Evolutionary conservation across 2,329 filamentous ascomycete species (phyloP).

Genomic region (Gliomastix tumulicola): DNA sequence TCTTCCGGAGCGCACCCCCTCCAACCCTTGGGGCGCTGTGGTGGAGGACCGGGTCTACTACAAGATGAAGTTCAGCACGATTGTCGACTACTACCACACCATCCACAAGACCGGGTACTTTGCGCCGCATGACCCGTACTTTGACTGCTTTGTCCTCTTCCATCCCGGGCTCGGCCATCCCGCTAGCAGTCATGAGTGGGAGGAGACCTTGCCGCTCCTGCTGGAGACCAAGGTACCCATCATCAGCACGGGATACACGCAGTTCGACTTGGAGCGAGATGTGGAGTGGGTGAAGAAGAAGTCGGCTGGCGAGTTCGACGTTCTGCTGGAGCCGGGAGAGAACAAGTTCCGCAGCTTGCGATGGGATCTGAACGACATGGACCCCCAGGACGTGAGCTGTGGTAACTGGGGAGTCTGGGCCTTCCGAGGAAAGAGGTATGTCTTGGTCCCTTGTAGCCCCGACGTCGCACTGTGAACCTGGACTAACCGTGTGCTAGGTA

Average conservation of each 20-base stretch:
- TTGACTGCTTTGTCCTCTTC: slow-evolving; percentile 95
- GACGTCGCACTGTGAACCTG: too few species aligned
- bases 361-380: slow-evolving; percentile 95
- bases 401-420: slow-evolving; percentile 98
- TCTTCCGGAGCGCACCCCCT: slow-evolving; percentile 73
- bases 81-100: slow-evolving; percentile 97
- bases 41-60: slow-evolving; percentile 85
- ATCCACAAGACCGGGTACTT: slow-evolving; percentile 88
- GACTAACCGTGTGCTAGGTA: too few species aligned
- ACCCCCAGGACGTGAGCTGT: slow-evolving; percentile 88
- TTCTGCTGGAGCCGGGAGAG: slow-evolving; percentile 86
- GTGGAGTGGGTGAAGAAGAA: slow-evolving; percentile 84
- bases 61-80: slow-evolving; percentile 93
- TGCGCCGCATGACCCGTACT: slow-evolving; percentile 93
- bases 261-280: slow-evolving; percentile 90
- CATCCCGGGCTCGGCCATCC: slow-evolving; percentile 95
- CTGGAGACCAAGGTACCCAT: slow-evolving; percentile 95
- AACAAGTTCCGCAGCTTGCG: slow-evolving; percentile 88
- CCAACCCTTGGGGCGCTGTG: slow-evolving; percentile 89
- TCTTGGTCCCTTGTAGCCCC: too few species aligned
- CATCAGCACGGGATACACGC: slow-evolving; percentile 91
- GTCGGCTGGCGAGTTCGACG: slow-evolving; percentile 82
- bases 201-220: slow-evolving; percentile 79
- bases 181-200: slow-evolving; percentile 89
- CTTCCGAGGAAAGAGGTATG: slow-evolving; percentile 92